Evolutionary conservation across 169 alveolate genomes (phyloP), one percentile per base, ranked within the genome.

Genomic region (Plasmodium vivax): DNA sequence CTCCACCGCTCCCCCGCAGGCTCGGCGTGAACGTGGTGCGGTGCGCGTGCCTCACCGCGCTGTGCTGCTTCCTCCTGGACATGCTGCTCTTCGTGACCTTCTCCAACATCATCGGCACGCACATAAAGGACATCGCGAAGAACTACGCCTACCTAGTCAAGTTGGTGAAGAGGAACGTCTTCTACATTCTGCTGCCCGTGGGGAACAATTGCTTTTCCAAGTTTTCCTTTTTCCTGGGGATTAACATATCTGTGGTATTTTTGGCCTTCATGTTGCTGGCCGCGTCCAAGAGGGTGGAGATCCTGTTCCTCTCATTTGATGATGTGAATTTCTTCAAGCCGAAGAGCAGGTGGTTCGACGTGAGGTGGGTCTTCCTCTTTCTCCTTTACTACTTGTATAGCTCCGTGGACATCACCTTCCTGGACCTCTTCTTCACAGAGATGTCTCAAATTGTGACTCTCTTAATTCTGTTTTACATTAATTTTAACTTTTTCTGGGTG

Each of bases 401-500:
- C 56, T 45, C 68, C 68, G n/a, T 75, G 8, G 85, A 87, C 47
- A 87, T 51, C 9, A 79, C 80, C 3, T 77, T 41, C 41, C 58
- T 75, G 14, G 85, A 75, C 32, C 80, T 77, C 3, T 77, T 75
- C 6, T 9, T 54, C 30, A 54, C 85, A 51, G 71, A 87, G 19
- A 32, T 87, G 71, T 87, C 85, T n/a, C 74, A 71, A 51, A 51
- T 87, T 54, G 36, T 87, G 47, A 87, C 82, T 0, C 82, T 87
- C 3, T 47, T 87, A 30, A 87, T 87, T 75, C 19, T 87, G 19
- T 77, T 87, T 30, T 87, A 77, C 43, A 77, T 87, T 32, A 87
- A 87, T 43, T 87, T 87, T 87, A 87, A 87, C 30, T 87, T 87
- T 34, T 87, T 87, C 72, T 87, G 93, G 93, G 2, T 87, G 8